These are phyloP conservation scores for Podosphaera leucotricha DNA, from an alignment of 2,329 filamentous ascomycete genomes.

Conservation along the genomic window DNA sequence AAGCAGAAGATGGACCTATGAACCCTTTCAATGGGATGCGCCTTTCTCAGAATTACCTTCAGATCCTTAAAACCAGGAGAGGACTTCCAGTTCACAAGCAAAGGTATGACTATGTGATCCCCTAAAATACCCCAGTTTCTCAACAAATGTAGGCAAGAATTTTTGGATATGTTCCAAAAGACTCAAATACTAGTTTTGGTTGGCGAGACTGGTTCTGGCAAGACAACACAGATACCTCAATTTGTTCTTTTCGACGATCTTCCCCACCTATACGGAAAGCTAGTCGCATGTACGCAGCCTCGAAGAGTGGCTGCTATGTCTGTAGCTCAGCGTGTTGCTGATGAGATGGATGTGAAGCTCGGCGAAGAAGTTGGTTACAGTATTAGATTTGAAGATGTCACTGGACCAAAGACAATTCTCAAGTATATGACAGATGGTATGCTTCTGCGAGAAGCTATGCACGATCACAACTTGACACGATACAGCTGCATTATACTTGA, in stretches of 20 bases:
- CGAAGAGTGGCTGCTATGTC: slow-evolving; percentile 97
- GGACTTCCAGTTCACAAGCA: slow-evolving; percentile 83
- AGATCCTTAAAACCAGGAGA: slow-evolving; percentile 62
- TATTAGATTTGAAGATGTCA: slow-evolving; percentile 95
- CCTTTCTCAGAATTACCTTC: slow-evolving; percentile 68
- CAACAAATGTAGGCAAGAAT: slow-evolving; percentile 45
- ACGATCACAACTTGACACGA: slow-evolving; percentile 72
- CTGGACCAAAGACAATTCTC: slow-evolving; percentile 64
- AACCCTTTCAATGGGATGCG: slow-evolving; percentile 68
- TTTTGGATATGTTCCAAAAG: slow-evolving; percentile 76
- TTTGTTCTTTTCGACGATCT: slow-evolving; percentile 96
- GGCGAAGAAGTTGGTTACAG: slow-evolving; percentile 95
- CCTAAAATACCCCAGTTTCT: not conserved
- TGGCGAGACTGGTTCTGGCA: slow-evolving; percentile 96
- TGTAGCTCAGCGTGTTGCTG: slow-evolving; percentile 88
- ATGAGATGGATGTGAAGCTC: slow-evolving; percentile 83
- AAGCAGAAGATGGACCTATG: slow-evolving; percentile 53
- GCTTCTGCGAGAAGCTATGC: slow-evolving; percentile 86
- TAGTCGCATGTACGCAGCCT: slow-evolving; percentile 92
- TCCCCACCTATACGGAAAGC: slow-evolving; percentile 62
- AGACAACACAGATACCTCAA: slow-evolving; percentile 96
- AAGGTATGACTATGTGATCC: slow-evolving; percentile 26
- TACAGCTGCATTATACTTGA: slow-evolving; percentile 98
- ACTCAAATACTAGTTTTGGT: slow-evolving; percentile 96
- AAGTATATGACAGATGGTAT: slow-evolving; percentile 99